Evolutionary conservation across 2,329 filamentous ascomycete species (phyloP).

Genomic region (Xylaria multiplex): DNA sequence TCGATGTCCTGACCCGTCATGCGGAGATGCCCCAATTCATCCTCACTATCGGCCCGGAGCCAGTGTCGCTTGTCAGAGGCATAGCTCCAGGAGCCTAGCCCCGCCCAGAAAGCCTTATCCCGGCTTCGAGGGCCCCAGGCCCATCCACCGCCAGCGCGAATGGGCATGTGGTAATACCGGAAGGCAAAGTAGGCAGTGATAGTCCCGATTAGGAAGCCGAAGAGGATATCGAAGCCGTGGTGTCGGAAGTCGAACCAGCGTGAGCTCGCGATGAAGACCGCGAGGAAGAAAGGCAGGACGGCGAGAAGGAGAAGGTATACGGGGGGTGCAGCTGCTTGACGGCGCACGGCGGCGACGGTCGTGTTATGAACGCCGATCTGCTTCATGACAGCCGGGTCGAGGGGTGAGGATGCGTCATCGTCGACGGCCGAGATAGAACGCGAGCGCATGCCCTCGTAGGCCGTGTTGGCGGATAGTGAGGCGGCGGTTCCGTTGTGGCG

Average conservation of each 20-base stretch:
- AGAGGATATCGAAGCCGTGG: conserved; percentile 91
- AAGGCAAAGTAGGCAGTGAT: conserved; percentile 78
- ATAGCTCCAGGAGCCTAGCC: conserved; percentile 70
- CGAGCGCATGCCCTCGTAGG: conserved; percentile 50
- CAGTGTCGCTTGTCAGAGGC: conserved; percentile 57
- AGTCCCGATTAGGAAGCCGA: conserved; percentile 82
- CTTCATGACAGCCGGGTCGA: conserved; percentile 46
- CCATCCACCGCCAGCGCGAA: conserved; percentile 84
- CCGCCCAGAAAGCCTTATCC: conserved; percentile 81
- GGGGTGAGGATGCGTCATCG: conserved; percentile 44
- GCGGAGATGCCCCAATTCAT: conserved; percentile 23
- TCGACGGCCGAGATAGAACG: conserved; percentile 26
- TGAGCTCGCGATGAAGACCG: conserved; percentile 84
- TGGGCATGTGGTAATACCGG: conserved; percentile 85
- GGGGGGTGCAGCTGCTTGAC: conserved; percentile 83
- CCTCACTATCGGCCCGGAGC: conserved; percentile 39
- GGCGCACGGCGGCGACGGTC: conserved; percentile 65
- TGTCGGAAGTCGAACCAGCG: conserved; percentile 91
- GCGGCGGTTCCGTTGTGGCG: conserved; percentile 45
- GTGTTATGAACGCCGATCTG: conserved; percentile 51
- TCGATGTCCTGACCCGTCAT: conserved; percentile 46
- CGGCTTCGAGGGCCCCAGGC: conserved; percentile 83
- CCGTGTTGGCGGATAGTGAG: conserved; percentile 38
- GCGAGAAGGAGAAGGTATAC: conserved; percentile 78
- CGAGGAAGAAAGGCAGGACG: conserved; percentile 75